These are phyloP conservation scores for Trichoderma atroviride DNA, from an alignment of 2,329 filamentous ascomycete species.

Conservation along the genomic window DNA sequence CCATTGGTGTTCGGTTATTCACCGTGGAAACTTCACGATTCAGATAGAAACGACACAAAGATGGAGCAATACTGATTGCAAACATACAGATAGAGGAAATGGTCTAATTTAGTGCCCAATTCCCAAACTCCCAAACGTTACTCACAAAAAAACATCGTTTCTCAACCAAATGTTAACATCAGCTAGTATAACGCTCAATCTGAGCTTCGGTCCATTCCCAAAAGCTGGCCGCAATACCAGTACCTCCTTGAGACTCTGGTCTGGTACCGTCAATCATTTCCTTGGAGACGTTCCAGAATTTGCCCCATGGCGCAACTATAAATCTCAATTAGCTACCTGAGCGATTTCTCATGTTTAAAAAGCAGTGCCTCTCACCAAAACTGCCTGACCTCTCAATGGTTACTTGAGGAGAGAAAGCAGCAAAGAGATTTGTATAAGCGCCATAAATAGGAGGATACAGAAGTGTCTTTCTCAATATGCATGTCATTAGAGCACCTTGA, in stretches of 20 bases:
- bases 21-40: background rate
- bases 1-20: background rate
- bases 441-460: slow-evolving; percentile 18
- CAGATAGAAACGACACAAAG: background rate
- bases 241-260: slow-evolving; percentile 7
- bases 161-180: background rate
- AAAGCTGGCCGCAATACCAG: slow-evolving; percentile 5
- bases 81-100: background rate
- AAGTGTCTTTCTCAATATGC: slow-evolving; percentile 12
- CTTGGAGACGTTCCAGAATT: slow-evolving; percentile 7
- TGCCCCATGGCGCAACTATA: slow-evolving; percentile 22
- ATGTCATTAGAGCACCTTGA: slow-evolving; percentile 14
- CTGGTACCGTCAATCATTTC: slow-evolving; percentile 6
- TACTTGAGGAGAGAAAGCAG: slow-evolving; percentile 20
- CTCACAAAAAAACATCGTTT: background rate
- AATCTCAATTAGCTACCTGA: background rate
- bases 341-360: too few relatives aligned
- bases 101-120: background rate
- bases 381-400: slow-evolving; percentile 12
- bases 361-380: slow-evolving; percentile 2
- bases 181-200: slow-evolving; percentile 8
- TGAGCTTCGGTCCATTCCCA: slow-evolving; percentile 25
- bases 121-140: background rate
- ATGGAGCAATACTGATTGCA: background rate
- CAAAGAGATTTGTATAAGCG: slow-evolving; percentile 25